Percentiles rank a stretch among this genome's conserved stretches.
phyloP scores from a whole-genome alignment of 768 basidiomycete species.

The Krasilnikovozyma curviuscula region DNA sequence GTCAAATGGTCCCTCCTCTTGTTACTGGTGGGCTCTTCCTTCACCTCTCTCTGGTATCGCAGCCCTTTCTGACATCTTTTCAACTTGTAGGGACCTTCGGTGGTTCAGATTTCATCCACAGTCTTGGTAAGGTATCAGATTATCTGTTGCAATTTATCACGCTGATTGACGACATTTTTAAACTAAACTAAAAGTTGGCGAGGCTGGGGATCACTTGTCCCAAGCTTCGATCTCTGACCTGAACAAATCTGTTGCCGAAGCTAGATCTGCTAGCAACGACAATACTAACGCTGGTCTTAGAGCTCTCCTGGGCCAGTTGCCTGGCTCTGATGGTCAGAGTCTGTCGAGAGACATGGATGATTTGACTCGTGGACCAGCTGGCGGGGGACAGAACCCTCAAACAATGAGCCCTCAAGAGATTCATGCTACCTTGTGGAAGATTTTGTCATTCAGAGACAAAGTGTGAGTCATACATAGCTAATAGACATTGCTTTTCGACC shows the following conservation, averaged over 20 bases:
- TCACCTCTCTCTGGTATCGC: slow-evolving; percentile 57
- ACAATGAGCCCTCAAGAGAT: slow-evolving; percentile 79
- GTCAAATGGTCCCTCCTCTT: slow-evolving; percentile 56
- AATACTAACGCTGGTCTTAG: slow-evolving; percentile 33
- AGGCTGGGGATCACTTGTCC: slow-evolving; percentile 35
- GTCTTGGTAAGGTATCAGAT: slow-evolving; percentile 17
- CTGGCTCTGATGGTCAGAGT: slow-evolving; percentile 39
- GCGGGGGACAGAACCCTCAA: slow-evolving; percentile 45
- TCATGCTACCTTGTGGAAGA: slow-evolving; percentile 63
- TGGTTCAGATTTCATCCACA: slow-evolving; percentile 50
- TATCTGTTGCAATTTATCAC: neutral
- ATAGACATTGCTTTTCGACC: no score
- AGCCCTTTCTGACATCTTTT: no score
- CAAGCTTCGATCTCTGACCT: slow-evolving; percentile 74
- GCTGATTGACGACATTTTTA: neutral
- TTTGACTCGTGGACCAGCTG: slow-evolving; percentile 39
- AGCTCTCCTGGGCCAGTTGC: slow-evolving; percentile 41
- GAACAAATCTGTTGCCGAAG: slow-evolving; percentile 53
- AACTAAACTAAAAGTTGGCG: slow-evolving; percentile 19
- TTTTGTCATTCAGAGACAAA: slow-evolving; percentile 58
- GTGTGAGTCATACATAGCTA: no score
- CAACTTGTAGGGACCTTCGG: slow-evolving; percentile 20
- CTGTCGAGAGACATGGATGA: slow-evolving; percentile 56
- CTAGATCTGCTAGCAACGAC: slow-evolving; percentile 38
- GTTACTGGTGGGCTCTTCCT: slow-evolving; percentile 50